Evolutionary conservation across 2,329 filamentous ascomycete species (phyloP), one percentile per base, ranked within the genome.

Genomic region (Colletotrichum tofieldiae): DNA sequence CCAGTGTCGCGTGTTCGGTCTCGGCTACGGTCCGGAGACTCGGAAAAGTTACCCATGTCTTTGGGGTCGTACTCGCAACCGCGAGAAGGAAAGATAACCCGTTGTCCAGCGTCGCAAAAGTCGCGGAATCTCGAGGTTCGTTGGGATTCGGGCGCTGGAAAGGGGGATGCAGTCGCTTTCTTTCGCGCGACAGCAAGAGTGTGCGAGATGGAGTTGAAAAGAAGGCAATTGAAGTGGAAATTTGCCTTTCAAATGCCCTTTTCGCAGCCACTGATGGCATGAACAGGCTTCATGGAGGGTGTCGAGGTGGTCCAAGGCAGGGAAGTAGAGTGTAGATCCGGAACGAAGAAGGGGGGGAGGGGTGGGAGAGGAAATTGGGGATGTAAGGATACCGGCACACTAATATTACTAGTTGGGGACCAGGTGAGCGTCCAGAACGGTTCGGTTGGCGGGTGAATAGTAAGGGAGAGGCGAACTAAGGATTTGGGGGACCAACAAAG

Each of bases 1-100:
- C 76, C 74, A 12, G 75, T 71, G 66, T 77, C 72, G 59, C 47
- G 66, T 70, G 20, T 43, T 55, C 60, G 60, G 54, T 56, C 66
- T 43, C 70, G 70, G 7, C 37, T 26, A 39, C 43, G 45, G n/a
- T 65, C 71, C 67, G 71, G 64, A 39, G 71, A 73, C 35, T 71
- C 56, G 49, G 71, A 67, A 45, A 73, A 67, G 41, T 56, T 59
- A 29, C 67, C 67, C 71, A 73, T 73, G 52, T 43, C 52, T 58
- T 43, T 35, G n/a, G 23, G 12, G 6, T 49, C 16, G 2, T 64
- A 5, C 26, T 16, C 26, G 32, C n/a, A 49, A 51, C 45, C 54
- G 26, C 52, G 26, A 26, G 16, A 26, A 16, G n/a, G 20, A 20
- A 7, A 7, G 23, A 26, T 26, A n/a, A 23, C 29, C 6, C 23